Conservation (phyloP, 164 flowering plant species). For the Umbellularia californica region DNA sequence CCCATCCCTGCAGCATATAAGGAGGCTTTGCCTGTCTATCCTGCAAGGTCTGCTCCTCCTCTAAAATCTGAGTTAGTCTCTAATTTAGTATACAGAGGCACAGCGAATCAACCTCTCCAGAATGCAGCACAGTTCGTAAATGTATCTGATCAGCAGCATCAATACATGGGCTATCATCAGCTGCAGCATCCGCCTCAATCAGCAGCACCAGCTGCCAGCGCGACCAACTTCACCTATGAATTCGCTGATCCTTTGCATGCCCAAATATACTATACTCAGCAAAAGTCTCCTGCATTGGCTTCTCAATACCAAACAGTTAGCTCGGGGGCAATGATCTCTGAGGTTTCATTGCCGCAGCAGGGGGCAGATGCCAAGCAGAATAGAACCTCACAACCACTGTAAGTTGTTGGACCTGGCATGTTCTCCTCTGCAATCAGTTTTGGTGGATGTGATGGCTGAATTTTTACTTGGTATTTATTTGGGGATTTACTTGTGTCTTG, state of each 20-base stretch:
- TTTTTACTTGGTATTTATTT: constrained; percentile 11
- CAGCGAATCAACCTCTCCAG: not conserved
- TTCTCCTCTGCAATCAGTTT: constrained; percentile 36
- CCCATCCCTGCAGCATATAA: constrained; percentile 40
- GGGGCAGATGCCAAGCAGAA: constrained; percentile 48
- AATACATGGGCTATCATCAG: constrained; percentile 57
- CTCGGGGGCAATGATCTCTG: constrained; percentile 39
- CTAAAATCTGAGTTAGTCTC: constrained; percentile 50
- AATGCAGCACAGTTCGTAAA: constrained; percentile 33
- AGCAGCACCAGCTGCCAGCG: not conserved
- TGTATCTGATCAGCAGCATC: constrained; percentile 54
- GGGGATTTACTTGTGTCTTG: constrained; percentile 28
- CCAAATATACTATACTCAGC: constrained; percentile 66
- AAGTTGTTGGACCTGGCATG: constrained; percentile 12
- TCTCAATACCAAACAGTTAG: constrained; percentile 73
- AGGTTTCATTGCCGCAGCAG: constrained; percentile 38
- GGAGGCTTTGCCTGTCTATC: constrained; percentile 14
- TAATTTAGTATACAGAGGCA: constrained; percentile 43
- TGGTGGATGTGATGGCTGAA: constrained; percentile 29
- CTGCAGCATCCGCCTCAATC: constrained; percentile 69
- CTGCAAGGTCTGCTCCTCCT: constrained; percentile 41
- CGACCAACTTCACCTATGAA: constrained; percentile 51
- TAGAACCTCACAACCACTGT: constrained; percentile 47
- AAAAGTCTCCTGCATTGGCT: constrained; percentile 41
- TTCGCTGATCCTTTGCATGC: constrained; percentile 55